These are phyloP conservation scores for Ogataea sp. DNA, from an alignment of 805 yeast species.

Conservation along the genomic window DNA sequence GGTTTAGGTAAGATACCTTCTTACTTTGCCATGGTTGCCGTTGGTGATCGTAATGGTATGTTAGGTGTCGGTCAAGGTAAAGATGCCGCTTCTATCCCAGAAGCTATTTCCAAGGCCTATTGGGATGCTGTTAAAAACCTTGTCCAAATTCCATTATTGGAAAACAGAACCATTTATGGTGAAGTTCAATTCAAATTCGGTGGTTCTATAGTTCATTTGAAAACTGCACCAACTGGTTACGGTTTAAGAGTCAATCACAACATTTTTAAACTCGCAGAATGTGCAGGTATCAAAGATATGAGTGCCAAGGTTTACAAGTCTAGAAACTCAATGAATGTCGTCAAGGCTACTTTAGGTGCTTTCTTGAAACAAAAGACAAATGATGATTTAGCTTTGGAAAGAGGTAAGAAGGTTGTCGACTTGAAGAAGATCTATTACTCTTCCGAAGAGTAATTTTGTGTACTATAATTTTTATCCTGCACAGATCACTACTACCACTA, in stretches of 20 bases:
- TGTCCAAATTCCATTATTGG: constrained; percentile 75
- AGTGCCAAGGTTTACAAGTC: constrained; percentile 88
- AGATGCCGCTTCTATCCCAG: constrained; percentile 66
- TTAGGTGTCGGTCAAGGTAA: constrained; percentile 94
- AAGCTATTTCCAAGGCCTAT: constrained; percentile 76
- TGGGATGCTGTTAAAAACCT: constrained; percentile 91
- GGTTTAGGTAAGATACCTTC: constrained; percentile 84
- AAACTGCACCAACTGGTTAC: constrained; percentile 87
- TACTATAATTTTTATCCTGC: too few species aligned
- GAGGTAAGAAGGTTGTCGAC: constrained; percentile 94
- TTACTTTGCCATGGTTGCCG: constrained; percentile 77
- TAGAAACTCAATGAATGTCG: constrained; percentile 91
- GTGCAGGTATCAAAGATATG: constrained; percentile 90
- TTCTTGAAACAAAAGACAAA: constrained; percentile 68
- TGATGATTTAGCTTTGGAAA: constrained; percentile 79
- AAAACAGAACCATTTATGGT: constrained; percentile 85
- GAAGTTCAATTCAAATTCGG: constrained; percentile 77
- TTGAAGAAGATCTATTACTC: constrained; percentile 80
- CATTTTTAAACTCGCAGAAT: constrained; percentile 83
- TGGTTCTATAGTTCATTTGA: constrained; percentile 73
- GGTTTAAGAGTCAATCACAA: constrained; percentile 89
- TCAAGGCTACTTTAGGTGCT: constrained; percentile 84
- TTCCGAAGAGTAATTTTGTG: too few species aligned
- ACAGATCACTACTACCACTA: too few species aligned
- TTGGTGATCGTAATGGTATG: constrained; percentile 91